A percentile compares a stretch with the other conserved stretches of the same genome.
Evolutionary conservation across 257 asterid species (phyloP).

Genomic region (Salvia miltiorrhiza): DNA sequence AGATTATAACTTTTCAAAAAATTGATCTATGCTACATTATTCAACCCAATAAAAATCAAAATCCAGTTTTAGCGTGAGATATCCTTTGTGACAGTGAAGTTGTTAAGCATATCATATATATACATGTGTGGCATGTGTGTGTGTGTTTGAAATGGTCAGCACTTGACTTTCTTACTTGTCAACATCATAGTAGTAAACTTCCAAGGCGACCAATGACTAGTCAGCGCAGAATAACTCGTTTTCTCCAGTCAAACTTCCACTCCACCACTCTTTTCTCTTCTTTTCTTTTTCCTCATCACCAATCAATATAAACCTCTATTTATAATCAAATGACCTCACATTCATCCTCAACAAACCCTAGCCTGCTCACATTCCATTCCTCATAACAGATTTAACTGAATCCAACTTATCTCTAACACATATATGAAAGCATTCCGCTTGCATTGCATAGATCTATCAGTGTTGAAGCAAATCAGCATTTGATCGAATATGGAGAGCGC

Average conservation of each 20-base stretch:
- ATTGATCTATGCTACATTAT: background rate
- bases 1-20: too few species aligned
- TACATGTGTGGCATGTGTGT: background rate
- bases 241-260: slow-evolving; percentile 71
- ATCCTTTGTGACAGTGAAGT: background rate
- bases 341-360: slow-evolving; percentile 5
- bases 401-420: background rate
- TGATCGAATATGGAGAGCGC: slow-evolving; percentile 45
- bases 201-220: slow-evolving; percentile 40
- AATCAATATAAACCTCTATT: slow-evolving; percentile 14
- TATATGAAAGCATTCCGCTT: background rate
- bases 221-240: slow-evolving; percentile 48
- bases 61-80: background rate
- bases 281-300: slow-evolving; percentile 15
- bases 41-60: background rate
- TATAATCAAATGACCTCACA: slow-evolving; percentile 32
- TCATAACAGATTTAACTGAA: background rate
- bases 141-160: slow-evolving; percentile 46
- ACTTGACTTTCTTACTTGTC: slow-evolving; percentile 21
- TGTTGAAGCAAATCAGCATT: background rate
- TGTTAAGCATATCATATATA: background rate
- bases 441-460: background rate
- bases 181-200: slow-evolving; percentile 19
- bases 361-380: background rate
- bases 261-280: slow-evolving; percentile 27